These are phyloP conservation scores for Pisolithus microcarpus DNA, from an alignment of 768 basidiomycete species.

Conservation along the genomic window DNA sequence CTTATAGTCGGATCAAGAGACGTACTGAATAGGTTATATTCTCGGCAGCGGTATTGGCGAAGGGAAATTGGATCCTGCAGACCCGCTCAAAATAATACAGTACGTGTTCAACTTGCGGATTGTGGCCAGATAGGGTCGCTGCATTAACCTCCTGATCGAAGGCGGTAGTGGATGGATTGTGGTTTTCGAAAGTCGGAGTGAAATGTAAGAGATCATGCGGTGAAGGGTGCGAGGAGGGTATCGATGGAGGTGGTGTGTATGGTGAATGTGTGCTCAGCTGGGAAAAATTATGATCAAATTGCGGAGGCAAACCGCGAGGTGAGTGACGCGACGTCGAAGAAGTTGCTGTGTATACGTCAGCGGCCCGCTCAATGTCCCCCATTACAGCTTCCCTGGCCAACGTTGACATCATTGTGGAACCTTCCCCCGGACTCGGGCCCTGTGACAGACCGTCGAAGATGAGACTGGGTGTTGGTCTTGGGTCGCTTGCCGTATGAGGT, in stretches of 20 bases:
- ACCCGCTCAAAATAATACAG: conserved; percentile 73
- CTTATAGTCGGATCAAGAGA: not conserved
- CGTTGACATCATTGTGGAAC: conserved; percentile 21
- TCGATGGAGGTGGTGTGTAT: conserved; percentile 28
- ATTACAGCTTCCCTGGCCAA: conserved; percentile 17
- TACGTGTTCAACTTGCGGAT: conserved; percentile 50
- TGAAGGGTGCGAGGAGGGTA: conserved; percentile 29
- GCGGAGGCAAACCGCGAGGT: conserved; percentile 23
- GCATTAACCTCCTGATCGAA: conserved; percentile 13
- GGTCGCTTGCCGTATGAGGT: conserved; percentile 17
- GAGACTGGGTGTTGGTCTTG: conserved; percentile 12
- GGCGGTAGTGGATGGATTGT: conserved; percentile 25
- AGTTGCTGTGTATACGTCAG: conserved; percentile 14
- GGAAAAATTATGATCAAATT: conserved; percentile 23
- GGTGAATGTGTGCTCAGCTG: conserved; percentile 25
- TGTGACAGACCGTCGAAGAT: conserved; percentile 15
- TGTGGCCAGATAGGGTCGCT: conserved; percentile 30
- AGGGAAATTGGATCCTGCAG: conserved; percentile 57
- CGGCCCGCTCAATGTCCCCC: not conserved
- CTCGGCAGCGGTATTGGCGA: conserved; percentile 54
- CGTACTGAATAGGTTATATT: conserved; percentile 63
- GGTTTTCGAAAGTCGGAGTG: conserved; percentile 28
- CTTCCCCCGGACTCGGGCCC: conserved; percentile 14
- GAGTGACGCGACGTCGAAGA: conserved; percentile 20
- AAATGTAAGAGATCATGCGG: conserved; percentile 28